Conservation (phyloP, 495 filamentous ascomycete species). For the Penicillium crystallinum region DNA sequence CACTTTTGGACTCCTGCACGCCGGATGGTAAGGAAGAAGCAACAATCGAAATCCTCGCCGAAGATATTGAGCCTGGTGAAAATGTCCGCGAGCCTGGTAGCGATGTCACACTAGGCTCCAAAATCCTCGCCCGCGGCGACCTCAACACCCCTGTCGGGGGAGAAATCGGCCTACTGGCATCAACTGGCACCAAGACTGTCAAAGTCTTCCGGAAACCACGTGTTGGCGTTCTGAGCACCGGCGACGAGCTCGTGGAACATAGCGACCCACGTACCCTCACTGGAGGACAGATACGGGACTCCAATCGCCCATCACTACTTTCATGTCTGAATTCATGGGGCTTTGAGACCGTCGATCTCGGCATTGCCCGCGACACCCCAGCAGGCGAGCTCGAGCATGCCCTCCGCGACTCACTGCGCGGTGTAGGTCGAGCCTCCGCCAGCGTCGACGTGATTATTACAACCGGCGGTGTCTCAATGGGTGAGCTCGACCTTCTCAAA, state of each 20-base stretch:
- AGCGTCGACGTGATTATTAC: conserved; percentile 80
- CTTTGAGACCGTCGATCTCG: conserved; percentile 76
- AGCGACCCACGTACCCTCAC: conserved; percentile 56
- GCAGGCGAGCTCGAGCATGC: conserved; percentile 69
- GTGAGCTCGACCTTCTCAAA: conserved; percentile 94
- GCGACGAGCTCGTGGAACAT: conserved; percentile 86
- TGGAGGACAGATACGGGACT: conserved; percentile 85
- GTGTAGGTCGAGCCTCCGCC: conserved; percentile 27
- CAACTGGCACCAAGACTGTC: conserved; percentile 73
- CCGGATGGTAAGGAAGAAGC: conserved; percentile 80
- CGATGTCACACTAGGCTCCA: conserved; percentile 64
- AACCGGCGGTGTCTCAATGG: conserved; percentile 95
- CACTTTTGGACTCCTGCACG: conserved; percentile 62
- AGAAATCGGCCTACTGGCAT: conserved; percentile 83
- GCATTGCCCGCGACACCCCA: conserved; percentile 74
- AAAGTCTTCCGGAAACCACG: conserved; percentile 69
- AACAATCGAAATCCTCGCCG: conserved; percentile 76
- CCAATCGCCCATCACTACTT: conserved; percentile 81
- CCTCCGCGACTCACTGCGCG: conserved; percentile 66
- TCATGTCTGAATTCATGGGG: conserved; percentile 71
- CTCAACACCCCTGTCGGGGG: conserved; percentile 78
- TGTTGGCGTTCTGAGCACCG: conserved; percentile 87
- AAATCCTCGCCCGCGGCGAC: conserved; percentile 70
- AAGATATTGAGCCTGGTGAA: conserved; percentile 68
- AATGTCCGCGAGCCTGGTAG: conserved; percentile 91